These are phyloP conservation scores for Collybiopsis confluens DNA, from an alignment of 768 basidiomycete species.

Conservation along the genomic window DNA sequence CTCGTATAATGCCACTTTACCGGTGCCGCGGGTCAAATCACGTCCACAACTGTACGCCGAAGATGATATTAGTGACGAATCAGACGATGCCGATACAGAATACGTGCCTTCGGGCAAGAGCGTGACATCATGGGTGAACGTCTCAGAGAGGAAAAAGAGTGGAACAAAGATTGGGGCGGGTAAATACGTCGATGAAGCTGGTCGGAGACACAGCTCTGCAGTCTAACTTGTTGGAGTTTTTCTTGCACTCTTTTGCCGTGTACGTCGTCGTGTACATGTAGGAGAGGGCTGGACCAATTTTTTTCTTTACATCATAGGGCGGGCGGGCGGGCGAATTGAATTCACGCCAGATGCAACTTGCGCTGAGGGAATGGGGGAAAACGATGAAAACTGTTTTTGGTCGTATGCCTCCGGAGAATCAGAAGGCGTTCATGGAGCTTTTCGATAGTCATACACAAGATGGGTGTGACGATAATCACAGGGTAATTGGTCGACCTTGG, in stretches of 20 bases:
- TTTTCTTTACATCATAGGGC: too few relatives aligned
- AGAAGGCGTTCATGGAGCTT: constrained; percentile 25
- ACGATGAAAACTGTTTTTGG: constrained; percentile 16
- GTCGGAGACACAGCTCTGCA: background rate
- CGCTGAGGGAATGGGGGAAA: constrained; percentile 8
- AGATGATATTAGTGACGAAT: background rate
- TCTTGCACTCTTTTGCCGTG: background rate
- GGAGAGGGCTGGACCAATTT: background rate
- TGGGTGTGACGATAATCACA: constrained; percentile 27
- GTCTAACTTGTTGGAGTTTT: background rate
- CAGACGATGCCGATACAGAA: constrained; percentile 6
- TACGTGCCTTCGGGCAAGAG: background rate
- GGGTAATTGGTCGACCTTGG: constrained; percentile 17
- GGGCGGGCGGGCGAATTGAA: too few relatives aligned
- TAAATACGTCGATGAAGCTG: background rate
- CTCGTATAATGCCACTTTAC: background rate
- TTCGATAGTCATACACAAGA: constrained; percentile 27
- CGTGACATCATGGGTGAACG: background rate
- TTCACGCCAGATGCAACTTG: constrained; percentile 17
- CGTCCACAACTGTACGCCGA: background rate
- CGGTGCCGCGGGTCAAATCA: background rate
- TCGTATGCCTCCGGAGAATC: constrained; percentile 20
- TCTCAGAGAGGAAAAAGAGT: constrained; percentile 1
- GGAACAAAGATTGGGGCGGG: background rate
- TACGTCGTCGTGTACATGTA: background rate